Conservation (phyloP, 2,329 filamentous ascomycete species). For the Hymenoscyphus infarciens region DNA sequence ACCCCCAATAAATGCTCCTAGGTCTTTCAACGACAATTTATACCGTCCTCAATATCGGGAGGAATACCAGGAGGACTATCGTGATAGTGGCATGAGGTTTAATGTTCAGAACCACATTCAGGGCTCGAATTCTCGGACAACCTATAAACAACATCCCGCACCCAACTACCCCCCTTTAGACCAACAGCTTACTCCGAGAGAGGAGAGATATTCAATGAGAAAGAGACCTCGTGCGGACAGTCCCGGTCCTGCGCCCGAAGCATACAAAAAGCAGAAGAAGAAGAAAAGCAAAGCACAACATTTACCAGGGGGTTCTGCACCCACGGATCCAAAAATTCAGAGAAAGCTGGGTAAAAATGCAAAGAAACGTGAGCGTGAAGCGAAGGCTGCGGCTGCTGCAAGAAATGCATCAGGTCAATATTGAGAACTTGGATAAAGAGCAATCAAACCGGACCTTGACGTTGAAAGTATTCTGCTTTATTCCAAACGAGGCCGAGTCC, state of each 20-base stretch:
- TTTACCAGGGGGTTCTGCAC: background rate
- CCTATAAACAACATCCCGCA: background rate
- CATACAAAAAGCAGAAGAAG: background rate
- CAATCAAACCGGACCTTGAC: background rate
- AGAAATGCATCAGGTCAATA: background rate
- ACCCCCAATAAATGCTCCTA: background rate
- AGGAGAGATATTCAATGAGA: background rate
- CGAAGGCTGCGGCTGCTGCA: background rate
- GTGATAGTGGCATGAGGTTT: slow-evolving; percentile 2
- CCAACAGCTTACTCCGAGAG: background rate
- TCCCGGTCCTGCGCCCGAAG: background rate
- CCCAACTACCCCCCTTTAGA: background rate
- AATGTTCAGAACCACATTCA: slow-evolving; percentile 1
- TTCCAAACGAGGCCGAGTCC: background rate
- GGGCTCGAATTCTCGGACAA: background rate
- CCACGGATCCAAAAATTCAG: background rate
- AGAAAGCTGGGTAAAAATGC: background rate
- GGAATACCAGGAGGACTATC: background rate
- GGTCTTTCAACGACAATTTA: slow-evolving; percentile 1
- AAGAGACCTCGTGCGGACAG: background rate
- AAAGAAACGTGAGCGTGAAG: background rate
- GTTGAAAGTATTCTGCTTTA: background rate
- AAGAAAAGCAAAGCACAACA: background rate
- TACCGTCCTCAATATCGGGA: background rate
- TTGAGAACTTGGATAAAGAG: background rate